Evolutionary conservation across 2,329 filamentous ascomycete genomes (phyloP).

Genomic region (Colletotrichum eremochloae): DNA sequence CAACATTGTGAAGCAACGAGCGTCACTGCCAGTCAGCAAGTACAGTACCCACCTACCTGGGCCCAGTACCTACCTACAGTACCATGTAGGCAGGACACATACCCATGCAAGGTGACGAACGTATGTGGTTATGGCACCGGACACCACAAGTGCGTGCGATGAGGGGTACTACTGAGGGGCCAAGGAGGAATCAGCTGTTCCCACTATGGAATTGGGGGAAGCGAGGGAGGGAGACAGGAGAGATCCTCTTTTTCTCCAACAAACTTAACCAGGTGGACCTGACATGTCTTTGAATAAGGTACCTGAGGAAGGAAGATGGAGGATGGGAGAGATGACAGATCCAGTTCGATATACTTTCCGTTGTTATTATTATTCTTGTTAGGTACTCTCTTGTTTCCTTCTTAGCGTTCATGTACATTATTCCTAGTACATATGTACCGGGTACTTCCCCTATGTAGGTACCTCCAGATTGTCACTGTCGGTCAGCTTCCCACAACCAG

Average conservation of each 20-base stretch:
- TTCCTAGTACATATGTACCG: slow-evolving; percentile 7
- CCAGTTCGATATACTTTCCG: slow-evolving; percentile 1
- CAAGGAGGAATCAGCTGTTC: slow-evolving; percentile 8
- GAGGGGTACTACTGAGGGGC: slow-evolving; percentile 6
- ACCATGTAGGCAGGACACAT: too few relatives aligned
- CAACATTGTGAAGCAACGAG: not conserved
- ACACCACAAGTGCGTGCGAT: not conserved
- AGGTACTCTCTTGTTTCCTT: not conserved
- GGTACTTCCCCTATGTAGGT: not conserved
- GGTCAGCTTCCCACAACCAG: not conserved
- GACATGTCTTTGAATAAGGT: not conserved
- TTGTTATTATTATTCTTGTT: not conserved
- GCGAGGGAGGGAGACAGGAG: not conserved
- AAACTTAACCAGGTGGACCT: slow-evolving; percentile 10
- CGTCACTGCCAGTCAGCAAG: not conserved
- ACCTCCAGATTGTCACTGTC: not conserved
- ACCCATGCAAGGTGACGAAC: not conserved
- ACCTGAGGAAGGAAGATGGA: not conserved
- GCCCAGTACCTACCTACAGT: too few relatives aligned
- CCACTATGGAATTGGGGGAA: slow-evolving; percentile 5
- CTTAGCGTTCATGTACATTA: not conserved
- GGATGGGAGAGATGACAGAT: not conserved
- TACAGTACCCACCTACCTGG: not conserved
- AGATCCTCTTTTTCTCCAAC: slow-evolving; percentile 33
- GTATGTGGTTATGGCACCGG: not conserved